Evolutionary conservation across 257 asterid species (phyloP), one percentile per base, ranked within the genome.

Genomic region (Salvia rosmarinus): DNA sequence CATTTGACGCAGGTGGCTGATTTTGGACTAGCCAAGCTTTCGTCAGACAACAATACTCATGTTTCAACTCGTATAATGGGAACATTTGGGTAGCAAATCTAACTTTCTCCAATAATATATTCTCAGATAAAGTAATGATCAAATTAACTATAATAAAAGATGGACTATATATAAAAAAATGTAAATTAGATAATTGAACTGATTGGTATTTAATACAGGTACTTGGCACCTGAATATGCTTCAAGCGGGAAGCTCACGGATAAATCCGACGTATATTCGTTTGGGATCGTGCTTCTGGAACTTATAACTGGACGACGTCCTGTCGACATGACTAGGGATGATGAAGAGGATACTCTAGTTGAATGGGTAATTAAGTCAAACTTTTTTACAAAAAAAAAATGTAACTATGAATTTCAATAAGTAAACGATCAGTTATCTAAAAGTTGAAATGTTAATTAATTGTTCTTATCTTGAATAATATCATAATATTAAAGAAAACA

Each of bases 61-160:
- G 95, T 92, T 20, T 92, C 98, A 2, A 92, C 98, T 17, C 84
- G 98, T 21, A 90, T 92, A 49, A 92, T 92, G 98, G 98, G 98
- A 71, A 92, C 98, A 16, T 90, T 90, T 17, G 98, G 98, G 98
- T 92, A 67, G 21, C 77, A 40, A 63, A 32, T 71, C 2, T 28
- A 46, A 54, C 5, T 23, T 25, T 12, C 0, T 12, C 49, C 49
- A 43, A 12, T 44, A 17, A 44, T 11, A 44, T 14, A 46, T 14
- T 14, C 52, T 13, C 52, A n/a, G 12, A 12, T 11, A 12, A 4
- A 46, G 2, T 13, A 12, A 44, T 14, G 9, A 49, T n/a, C n/a
- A 44, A 44, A 44, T 0, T 7, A 62, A 62, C 4, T 17, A 39
- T 39, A 62, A 62, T 2, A 9, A 39, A 19, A 39, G 5, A 4